Evolutionary conservation across 202 grass and related monocot species (phyloP), one percentile per base, ranked within the genome.

Genomic region (Setaria viridis): DNA sequence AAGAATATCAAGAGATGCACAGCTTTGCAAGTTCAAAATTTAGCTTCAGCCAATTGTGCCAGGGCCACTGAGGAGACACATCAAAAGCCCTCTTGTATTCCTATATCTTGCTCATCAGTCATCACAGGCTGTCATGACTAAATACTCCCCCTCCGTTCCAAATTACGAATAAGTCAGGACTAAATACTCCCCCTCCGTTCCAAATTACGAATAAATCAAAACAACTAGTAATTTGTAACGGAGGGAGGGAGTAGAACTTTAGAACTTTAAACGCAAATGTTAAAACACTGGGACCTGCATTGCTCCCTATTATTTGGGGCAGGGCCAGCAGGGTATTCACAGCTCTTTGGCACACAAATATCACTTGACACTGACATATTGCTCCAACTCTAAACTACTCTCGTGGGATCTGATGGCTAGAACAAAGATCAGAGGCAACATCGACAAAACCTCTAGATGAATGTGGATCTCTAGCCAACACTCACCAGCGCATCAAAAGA

Each of bases 341-440:
- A 49, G 45, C 11, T 71, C 43, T 9, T 69, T 70, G 78, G 64
- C 35, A 70, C n/a, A 29, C 21, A 77, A 62, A 64, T 21, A 43
- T 56, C n/a, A 58, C 50, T 19, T 54, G 25, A 77, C 9, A 82
- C 32, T 35, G 56, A 71, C 35, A 76, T n/a, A 73, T 72, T 55
- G 49, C 13, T 64, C 17, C 16, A 69, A 4, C 43, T 42, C 50
- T 25, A 32, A 69, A 76, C 63, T 46, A 75, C 85, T 49, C 21
- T 54, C 6, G 65, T 39, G 10, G 17, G 15, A 81, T 56, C 21
- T 75, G 45, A 81, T 70, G 62, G 13, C 47, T 67, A 20, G 25
- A 65, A 46, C 70, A 32, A 55, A 5, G 11, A 64, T 48, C 11
- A 84, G 47, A 55, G 1, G 17, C 9, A 4, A 19, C 51, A 59